A percentile compares a stretch with the other conserved stretches of the same genome.
phyloP scores from a whole-genome alignment of 1,284 basidiomycete species.

The Apiotrichum sp. region DNA sequence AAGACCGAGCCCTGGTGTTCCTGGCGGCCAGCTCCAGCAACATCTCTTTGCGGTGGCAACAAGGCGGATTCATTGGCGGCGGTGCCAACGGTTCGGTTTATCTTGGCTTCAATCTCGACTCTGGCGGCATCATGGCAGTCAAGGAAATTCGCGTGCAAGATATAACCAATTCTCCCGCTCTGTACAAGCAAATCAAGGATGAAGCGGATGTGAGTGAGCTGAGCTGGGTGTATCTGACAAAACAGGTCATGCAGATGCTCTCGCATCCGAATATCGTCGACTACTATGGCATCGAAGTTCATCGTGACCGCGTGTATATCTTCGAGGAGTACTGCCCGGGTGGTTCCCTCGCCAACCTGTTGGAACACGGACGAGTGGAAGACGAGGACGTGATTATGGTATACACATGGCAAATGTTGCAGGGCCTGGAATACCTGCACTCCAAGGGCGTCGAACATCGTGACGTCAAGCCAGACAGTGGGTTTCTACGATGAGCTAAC shows the following conservation, averaged over 20 bases:
- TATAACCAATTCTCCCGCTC: conserved; percentile 68
- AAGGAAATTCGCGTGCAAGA: conserved; percentile 99
- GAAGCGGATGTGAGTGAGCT: conserved; percentile 65
- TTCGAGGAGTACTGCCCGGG: conserved; percentile 99
- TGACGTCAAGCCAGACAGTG: conserved; percentile 98
- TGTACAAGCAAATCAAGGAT: conserved; percentile 91
- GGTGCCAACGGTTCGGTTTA: conserved; percentile 99
- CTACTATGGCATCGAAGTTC: conserved; percentile 96
- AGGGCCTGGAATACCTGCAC: conserved; percentile 92
- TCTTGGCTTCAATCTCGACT: conserved; percentile 92
- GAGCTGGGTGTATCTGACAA: background rate
- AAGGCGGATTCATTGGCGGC: conserved; percentile 93
- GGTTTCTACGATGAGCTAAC: conserved; percentile 42
- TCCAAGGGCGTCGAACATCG: conserved; percentile 85
- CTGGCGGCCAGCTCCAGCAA: conserved; percentile 88
- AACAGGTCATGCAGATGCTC: conserved; percentile 85
- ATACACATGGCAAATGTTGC: conserved; percentile 95
- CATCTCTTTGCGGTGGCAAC: conserved; percentile 97
- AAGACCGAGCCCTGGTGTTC: conserved; percentile 85
- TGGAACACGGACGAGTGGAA: conserved; percentile 93
- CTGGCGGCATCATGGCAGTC: conserved; percentile 96
- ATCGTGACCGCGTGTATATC: conserved; percentile 97
- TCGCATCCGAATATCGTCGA: conserved; percentile 98
- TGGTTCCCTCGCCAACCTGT: conserved; percentile 79
- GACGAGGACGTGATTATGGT: conserved; percentile 94